These are phyloP conservation scores for Chaetomium sp. DNA, from an alignment of 2,329 filamentous ascomycete species.

Conservation along the genomic window DNA sequence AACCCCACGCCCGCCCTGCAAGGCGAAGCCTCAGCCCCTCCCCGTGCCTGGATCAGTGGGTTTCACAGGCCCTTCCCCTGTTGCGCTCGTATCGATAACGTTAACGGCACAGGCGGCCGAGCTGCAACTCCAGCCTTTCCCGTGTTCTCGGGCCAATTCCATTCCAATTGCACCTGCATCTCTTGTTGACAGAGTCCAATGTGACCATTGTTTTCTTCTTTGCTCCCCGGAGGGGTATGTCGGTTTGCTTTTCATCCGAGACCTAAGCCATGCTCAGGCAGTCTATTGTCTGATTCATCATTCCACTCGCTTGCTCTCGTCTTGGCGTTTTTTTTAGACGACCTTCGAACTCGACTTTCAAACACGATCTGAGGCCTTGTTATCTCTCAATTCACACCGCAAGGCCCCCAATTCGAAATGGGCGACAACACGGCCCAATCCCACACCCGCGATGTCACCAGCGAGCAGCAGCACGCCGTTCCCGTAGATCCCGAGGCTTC, in stretches of 20 bases:
- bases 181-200: too few relatives aligned
- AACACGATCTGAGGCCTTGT: too few relatives aligned
- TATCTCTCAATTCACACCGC: neutral
- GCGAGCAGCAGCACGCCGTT: constrained; percentile 11
- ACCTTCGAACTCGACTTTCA: neutral
- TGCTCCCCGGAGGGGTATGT: too few relatives aligned
- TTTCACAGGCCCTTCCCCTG: too few relatives aligned
- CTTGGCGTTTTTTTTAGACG: neutral
- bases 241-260: too few relatives aligned
- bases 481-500: constrained; percentile 12
- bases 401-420: constrained; percentile 8
- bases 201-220: too few relatives aligned
- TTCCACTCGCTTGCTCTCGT: neutral
- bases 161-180: too few relatives aligned
- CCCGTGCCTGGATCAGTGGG: too few relatives aligned
- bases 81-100: too few relatives aligned
- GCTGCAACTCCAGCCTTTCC: too few relatives aligned
- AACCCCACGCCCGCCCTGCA: neutral
- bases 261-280: neutral
- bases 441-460: constrained; percentile 8
- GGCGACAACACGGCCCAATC: constrained; percentile 10
- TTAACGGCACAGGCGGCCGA: too few relatives aligned
- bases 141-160: too few relatives aligned
- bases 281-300: neutral
- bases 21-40: neutral